Evolutionary conservation across 306 rosid species (phyloP), one percentile per base, ranked within the genome.

Genomic region (Albizia julibrissin): DNA sequence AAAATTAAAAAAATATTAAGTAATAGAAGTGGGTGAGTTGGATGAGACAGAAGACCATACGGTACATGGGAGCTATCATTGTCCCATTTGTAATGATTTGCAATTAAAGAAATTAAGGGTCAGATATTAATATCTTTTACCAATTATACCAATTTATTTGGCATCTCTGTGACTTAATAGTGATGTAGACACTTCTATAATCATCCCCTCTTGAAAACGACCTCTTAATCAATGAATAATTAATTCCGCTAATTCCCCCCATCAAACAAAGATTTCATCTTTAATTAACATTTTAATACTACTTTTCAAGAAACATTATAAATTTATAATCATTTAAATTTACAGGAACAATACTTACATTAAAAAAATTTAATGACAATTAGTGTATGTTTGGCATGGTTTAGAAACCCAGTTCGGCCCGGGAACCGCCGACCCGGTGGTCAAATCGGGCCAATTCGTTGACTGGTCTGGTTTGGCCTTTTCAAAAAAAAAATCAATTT

Each of bases 31-130:
- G 70, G 58, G 81, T 56, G 52, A 56, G 31, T 82, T 39, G 81
- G 85, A 82, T 76, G 46, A 69, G 77, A 67, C 85, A 76, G 15
- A 54, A 69, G 77, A 75, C 65, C 85, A 58, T 64, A 62, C 77
- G 56, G 44, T 50, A 62, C 44, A 69, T 18, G 39, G 71, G 27
- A 43, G 72, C 67, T 16, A 73, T 82, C 46, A 82, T 58, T 69
- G 58, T 82, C 77, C 29, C 24, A 54, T 69, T 42, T 40, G 52
- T 39, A 69, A 69, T 76, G 77, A 76, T 82, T 82, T 76, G 54
- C 39, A 59, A 67, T 82, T 82, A 75, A 76, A 82, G 85, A 69
- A 81, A 54, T 82, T 27, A 75, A 27, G 37, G 37, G 26, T 5
- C 61, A 33, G 3, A 65, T 65, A 52, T 65, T 65, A 74, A 10